A percentile compares a stretch with the other conserved stretches of the same genome.
Conservation (phyloP, 2,329 filamentous ascomycete species). For the Fusarium sp. region DNA sequence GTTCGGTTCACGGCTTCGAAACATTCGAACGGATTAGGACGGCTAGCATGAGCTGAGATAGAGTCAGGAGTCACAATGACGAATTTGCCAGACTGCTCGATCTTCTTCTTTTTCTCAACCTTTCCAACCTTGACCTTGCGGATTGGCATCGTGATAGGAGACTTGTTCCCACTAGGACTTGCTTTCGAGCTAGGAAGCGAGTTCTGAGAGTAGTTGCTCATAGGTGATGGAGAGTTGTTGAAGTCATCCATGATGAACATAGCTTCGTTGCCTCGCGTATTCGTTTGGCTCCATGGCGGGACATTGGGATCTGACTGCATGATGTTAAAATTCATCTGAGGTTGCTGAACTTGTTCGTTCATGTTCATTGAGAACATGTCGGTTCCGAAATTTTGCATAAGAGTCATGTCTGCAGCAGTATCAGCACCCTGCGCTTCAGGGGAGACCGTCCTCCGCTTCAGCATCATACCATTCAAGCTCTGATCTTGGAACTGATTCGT, state of each 20-base stretch:
- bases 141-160: conserved; percentile 52
- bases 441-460: conserved; percentile 16
- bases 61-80: conserved; percentile 67
- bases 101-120: conserved; percentile 60
- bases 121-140: conserved; percentile 60
- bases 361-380: conserved; percentile 47
- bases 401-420: conserved; percentile 48
- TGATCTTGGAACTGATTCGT: conserved; percentile 42
- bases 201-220: conserved; percentile 49
- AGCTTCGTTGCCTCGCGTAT: conserved; percentile 48
- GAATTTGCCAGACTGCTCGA: conserved; percentile 60
- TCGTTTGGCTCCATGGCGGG: conserved; percentile 59
- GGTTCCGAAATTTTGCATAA: conserved; percentile 51
- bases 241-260: conserved; percentile 57
- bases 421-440: conserved; percentile 38
- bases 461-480: conserved; percentile 45
- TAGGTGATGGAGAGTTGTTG: conserved; percentile 53
- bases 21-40: conserved; percentile 66
- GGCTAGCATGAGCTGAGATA: conserved; percentile 64
- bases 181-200: conserved; percentile 49
- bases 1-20: conserved; percentile 64
- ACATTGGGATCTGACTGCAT: conserved; percentile 55
- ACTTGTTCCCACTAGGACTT: conserved; percentile 41
- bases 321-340: conserved; percentile 53
- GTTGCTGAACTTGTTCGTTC: conserved; percentile 46